Evolutionary conservation across 768 basidiomycete genomes (phyloP).

Genomic region (Collybia sp.): DNA sequence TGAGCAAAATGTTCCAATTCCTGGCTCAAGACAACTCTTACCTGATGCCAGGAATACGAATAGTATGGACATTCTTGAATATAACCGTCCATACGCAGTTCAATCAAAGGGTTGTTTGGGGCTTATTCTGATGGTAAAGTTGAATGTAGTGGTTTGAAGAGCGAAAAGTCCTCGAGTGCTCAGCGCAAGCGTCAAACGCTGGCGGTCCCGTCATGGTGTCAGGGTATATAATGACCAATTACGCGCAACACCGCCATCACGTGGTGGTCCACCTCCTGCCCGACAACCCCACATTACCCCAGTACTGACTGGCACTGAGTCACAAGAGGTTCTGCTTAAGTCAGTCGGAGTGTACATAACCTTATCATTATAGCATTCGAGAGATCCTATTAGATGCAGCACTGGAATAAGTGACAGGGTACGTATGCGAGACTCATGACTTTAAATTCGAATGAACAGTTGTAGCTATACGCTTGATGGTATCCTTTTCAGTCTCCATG

Average conservation of each 20-base stretch:
- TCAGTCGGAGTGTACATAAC: no score
- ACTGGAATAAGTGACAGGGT: slow-evolving; percentile 14
- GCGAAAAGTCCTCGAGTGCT: no score
- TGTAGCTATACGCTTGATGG: slow-evolving; percentile 69
- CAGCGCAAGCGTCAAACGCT: no score
- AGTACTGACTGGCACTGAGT: neutral
- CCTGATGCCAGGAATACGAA: slow-evolving; percentile 86
- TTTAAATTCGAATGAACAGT: slow-evolving; percentile 21
- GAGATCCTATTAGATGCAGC: slow-evolving; percentile 19
- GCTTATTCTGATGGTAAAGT: no score
- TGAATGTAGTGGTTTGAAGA: neutral
- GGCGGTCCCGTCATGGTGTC: no score
- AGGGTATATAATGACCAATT: no score
- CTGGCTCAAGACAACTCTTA: slow-evolving; percentile 25
- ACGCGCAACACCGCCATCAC: no score
- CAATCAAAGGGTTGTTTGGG: no score
- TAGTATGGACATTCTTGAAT: slow-evolving; percentile 33
- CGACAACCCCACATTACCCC: no score
- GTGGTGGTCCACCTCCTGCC: no score
- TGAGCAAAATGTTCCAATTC: slow-evolving; percentile 9
- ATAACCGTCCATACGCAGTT: slow-evolving; percentile 19
- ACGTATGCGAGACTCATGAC: slow-evolving; percentile 11
- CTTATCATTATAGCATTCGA: neutral
- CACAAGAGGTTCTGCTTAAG: neutral
- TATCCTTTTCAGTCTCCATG: slow-evolving; percentile 80